Conservation (phyloP, 108 stramenopile genomes). For the Skeletonema costatum region DNA sequence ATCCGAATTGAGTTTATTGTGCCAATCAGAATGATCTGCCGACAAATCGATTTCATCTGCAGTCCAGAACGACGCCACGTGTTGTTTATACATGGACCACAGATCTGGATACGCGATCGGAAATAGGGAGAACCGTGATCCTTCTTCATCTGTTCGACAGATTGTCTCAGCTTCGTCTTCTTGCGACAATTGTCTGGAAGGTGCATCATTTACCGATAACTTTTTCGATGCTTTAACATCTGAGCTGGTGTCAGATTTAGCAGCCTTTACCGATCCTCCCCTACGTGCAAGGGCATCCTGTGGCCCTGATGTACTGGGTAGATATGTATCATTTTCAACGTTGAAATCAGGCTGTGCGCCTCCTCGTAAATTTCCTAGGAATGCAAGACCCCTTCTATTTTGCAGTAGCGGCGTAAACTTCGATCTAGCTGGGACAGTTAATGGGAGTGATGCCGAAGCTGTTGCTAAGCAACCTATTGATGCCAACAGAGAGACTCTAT, state of each 20-base stretch:
- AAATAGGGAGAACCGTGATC: conserved; percentile 89
- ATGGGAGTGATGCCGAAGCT: conserved; percentile 34
- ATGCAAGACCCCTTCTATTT: conserved; percentile 1
- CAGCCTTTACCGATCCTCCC: conserved; percentile 7
- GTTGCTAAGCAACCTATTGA: conserved; percentile 20
- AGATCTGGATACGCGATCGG: conserved; percentile 90
- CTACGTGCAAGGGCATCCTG: conserved; percentile 11
- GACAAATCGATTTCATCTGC: conserved; percentile 97
- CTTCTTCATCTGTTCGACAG: conserved; percentile 74
- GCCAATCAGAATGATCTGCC: conserved; percentile 92
- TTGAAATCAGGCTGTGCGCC: neutral
- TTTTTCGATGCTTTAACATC: neutral
- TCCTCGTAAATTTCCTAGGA: conserved; percentile 23
- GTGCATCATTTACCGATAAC: neutral
- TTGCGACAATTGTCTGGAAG: neutral
- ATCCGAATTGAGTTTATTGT: conserved; percentile 73
- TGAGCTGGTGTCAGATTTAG: neutral
- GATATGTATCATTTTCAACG: conserved; percentile 4
- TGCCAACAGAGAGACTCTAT: conserved; percentile 22
- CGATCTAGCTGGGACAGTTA: neutral
- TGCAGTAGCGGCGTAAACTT: conserved; percentile 11
- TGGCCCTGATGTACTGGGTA: neutral
- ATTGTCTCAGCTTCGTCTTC: conserved; percentile 44
- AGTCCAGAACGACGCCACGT: conserved; percentile 98
- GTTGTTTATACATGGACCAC: conserved; percentile 98